Evolutionary conservation across 192 early-diverging fungal genomes (phyloP).

Genomic region (Linnemannia exigua): DNA sequence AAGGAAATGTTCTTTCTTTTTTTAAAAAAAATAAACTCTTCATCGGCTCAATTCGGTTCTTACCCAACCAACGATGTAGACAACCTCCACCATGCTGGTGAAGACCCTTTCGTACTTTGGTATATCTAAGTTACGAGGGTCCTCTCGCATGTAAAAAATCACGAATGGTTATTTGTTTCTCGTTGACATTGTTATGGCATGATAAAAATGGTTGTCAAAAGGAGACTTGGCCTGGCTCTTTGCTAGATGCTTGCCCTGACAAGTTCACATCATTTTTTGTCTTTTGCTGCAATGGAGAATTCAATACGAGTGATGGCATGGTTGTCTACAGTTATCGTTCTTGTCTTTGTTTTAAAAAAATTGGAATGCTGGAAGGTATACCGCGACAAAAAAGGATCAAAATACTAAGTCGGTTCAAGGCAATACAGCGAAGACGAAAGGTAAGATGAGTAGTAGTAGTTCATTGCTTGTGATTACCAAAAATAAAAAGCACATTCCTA

Average conservation of each 20-base stretch:
- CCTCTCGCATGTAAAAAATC: slow-evolving; percentile 52
- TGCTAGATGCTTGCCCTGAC: background rate
- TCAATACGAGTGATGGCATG: slow-evolving; percentile 3
- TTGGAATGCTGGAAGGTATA: background rate
- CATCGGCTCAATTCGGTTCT: slow-evolving; percentile 56
- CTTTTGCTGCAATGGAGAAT: slow-evolving; percentile 12
- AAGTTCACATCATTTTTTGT: background rate
- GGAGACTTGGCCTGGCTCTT: background rate
- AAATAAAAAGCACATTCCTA: background rate
- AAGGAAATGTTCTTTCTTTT: slow-evolving; percentile 5
- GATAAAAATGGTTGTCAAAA: background rate
- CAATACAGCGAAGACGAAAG: background rate
- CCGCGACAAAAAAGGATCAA: background rate
- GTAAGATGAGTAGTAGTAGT: background rate
- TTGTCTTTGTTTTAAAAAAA: background rate
- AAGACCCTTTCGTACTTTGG: slow-evolving; percentile 20
- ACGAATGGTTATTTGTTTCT: slow-evolving; percentile 4
- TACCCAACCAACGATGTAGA: slow-evolving; percentile 57
- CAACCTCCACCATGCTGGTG: slow-evolving; percentile 44
- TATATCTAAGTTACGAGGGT: slow-evolving; percentile 15
- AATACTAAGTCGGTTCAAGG: background rate
- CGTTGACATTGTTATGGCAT: background rate
- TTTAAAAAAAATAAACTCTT: slow-evolving; percentile 36
- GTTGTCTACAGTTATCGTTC: slow-evolving; percentile 2
- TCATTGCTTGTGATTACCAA: background rate